Percentiles rank a stretch among this genome's conserved stretches.
phyloP scores from a whole-genome alignment of 208 protist species.

The Trypanosoma boissoni region DNA sequence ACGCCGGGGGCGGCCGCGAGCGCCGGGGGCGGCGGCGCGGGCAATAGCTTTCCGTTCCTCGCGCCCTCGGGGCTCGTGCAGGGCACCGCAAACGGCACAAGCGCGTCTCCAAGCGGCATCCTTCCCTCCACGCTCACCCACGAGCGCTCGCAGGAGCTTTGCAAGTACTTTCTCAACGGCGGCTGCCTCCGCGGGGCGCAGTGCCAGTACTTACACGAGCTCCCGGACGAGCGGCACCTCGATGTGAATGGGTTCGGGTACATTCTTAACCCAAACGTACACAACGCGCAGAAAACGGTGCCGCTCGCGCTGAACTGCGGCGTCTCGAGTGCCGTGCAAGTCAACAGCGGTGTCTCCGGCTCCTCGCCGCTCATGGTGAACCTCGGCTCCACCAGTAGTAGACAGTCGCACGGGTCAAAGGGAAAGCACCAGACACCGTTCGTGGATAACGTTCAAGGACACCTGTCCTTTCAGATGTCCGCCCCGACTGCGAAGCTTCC shows the following conservation, averaged over 20 bases:
- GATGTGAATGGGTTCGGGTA: conserved; percentile 85
- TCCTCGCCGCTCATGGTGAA: conserved; percentile 41
- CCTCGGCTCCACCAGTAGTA: conserved; percentile 25
- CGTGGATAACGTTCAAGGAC: conserved; percentile 13
- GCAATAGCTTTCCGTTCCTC: conserved; percentile 42
- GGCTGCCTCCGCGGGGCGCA: conserved; percentile 73
- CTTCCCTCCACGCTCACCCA: conserved; percentile 40
- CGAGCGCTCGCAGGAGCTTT: conserved; percentile 80
- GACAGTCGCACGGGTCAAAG: conserved; percentile 26
- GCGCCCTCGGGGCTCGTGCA: conserved; percentile 20
- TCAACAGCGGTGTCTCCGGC: conserved; percentile 16
- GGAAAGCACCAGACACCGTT: conserved; percentile 18
- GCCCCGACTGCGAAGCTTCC: conserved; percentile 20
- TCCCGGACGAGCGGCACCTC: conserved; percentile 86
- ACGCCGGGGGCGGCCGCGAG: not conserved
- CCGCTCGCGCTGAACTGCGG: conserved; percentile 28
- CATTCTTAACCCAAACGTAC: conserved; percentile 86
- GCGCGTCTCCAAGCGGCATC: conserved; percentile 12
- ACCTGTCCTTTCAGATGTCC: conserved; percentile 22
- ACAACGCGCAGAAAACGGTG: conserved; percentile 86
- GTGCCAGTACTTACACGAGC: conserved; percentile 84
- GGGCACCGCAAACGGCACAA: conserved; percentile 14
- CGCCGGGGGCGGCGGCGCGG: conserved; percentile 13
- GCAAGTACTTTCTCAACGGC: conserved; percentile 89
- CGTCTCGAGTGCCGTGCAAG: conserved; percentile 14